Conservation (phyloP, 805 yeast species). For the Candida loeiensis region DNA sequence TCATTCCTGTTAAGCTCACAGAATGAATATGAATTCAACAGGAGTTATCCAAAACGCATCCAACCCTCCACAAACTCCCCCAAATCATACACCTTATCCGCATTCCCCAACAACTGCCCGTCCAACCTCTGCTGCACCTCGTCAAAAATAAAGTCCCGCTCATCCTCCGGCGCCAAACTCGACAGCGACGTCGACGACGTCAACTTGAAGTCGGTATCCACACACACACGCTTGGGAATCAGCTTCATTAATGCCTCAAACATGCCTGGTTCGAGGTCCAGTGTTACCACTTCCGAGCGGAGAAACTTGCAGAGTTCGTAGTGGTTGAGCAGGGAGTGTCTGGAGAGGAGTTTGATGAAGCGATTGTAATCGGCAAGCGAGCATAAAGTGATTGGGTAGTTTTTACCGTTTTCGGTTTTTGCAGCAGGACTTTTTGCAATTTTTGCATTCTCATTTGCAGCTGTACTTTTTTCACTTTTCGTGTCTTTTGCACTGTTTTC, state of each 20-base stretch:
- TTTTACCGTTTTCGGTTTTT: background rate
- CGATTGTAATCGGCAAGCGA: background rate
- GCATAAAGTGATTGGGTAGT: background rate
- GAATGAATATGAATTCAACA: no score
- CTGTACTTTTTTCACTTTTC: no score
- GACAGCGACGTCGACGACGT: conserved; percentile 9
- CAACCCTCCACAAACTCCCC: conserved; percentile 17
- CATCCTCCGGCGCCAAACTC: conserved; percentile 15
- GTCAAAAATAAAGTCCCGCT: conserved; percentile 25
- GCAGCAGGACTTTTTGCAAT: background rate
- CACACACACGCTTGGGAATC: conserved; percentile 13
- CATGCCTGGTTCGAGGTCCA: conserved; percentile 5
- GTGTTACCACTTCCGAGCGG: conserved; percentile 10
- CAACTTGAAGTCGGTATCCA: conserved; percentile 11
- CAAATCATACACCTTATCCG: conserved; percentile 25
- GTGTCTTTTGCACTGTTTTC: background rate
- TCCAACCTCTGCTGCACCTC: conserved; percentile 20
- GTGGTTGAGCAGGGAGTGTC: conserved; percentile 7
- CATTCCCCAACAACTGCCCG: conserved; percentile 21
- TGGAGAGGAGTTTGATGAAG: conserved; percentile 4
- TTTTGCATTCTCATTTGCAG: background rate
- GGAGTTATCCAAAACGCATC: no score
- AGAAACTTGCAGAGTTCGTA: conserved; percentile 12
- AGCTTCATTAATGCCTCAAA: conserved; percentile 15
- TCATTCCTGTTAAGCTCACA: no score